Evolutionary conservation across 2,329 filamentous ascomycete genomes (phyloP).

Genomic region (Onygenales sp.): DNA sequence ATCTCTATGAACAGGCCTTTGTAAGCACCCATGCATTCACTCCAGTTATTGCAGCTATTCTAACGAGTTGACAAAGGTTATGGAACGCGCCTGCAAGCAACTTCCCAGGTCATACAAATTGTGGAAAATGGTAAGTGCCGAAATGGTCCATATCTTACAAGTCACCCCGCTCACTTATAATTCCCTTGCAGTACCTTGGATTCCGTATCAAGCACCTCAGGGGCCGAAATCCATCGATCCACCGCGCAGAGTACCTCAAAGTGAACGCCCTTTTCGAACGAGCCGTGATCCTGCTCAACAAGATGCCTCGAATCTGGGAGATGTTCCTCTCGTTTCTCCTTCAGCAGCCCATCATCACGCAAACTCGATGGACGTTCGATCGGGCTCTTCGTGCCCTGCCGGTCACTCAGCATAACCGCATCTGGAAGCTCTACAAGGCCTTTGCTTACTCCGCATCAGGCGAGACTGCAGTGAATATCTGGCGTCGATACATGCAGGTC

Average conservation of each 20-base stretch:
- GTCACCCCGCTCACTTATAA: constrained; percentile 2
- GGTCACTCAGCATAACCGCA: constrained; percentile 87
- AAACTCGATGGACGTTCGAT: constrained; percentile 81
- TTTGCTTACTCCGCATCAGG: constrained; percentile 89
- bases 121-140: constrained; percentile 71
- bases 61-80: constrained; percentile 38
- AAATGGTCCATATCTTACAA: not conserved
- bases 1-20: constrained; percentile 73
- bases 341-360: constrained; percentile 82
- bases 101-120: constrained; percentile 94
- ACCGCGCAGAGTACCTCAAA: constrained; percentile 75
- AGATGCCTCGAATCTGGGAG: constrained; percentile 98
- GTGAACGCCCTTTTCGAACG: constrained; percentile 92
- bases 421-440: constrained; percentile 84
- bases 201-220: constrained; percentile 74
- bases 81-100: constrained; percentile 84
- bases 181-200: constrained; percentile 59
- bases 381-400: constrained; percentile 83
- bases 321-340: constrained; percentile 90
- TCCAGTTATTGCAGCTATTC: not conserved
- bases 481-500: constrained; percentile 93
- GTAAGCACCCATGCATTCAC: constrained; percentile 28
- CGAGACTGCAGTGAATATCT: constrained; percentile 83
- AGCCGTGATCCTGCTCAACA: constrained; percentile 86
- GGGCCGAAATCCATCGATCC: constrained; percentile 72